Evolutionary conservation across 2,329 filamentous ascomycete species (phyloP).

Genomic region (Alternaria consortialis): DNA sequence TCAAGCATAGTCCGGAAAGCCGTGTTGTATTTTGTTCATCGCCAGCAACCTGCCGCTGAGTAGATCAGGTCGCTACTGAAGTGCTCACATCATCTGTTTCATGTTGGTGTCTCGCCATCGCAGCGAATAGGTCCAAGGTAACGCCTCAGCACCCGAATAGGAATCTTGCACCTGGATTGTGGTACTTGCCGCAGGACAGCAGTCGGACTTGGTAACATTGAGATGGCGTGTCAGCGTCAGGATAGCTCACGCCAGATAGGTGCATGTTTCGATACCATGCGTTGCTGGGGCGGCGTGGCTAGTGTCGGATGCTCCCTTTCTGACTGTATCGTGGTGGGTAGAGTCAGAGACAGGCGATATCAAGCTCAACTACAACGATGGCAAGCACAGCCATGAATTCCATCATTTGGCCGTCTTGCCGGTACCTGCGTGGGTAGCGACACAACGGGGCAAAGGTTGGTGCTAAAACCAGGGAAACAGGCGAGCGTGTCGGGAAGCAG

Average conservation of each 20-base stretch:
- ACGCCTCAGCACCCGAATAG: constrained; percentile 7
- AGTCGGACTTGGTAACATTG: neutral
- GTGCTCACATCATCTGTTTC: constrained; percentile 12
- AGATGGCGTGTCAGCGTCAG: no score
- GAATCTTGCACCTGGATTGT: neutral
- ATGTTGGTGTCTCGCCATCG: constrained; percentile 7
- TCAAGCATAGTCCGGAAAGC: neutral
- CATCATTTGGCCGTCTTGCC: neutral
- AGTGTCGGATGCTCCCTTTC: constrained; percentile 1
- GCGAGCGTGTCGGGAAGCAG: constrained; percentile 25
- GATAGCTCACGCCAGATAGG: no score
- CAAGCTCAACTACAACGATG: neutral
- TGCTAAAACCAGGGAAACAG: constrained; percentile 29
- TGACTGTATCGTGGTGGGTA: neutral
- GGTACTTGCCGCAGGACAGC: neutral
- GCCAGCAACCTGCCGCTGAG: neutral
- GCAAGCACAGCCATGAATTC: neutral
- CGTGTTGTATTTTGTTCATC: neutral
- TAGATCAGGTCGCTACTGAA: neutral
- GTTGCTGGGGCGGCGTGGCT: neutral
- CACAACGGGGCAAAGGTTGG: neutral
- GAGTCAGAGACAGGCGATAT: neutral
- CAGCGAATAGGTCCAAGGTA: neutral
- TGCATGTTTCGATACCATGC: neutral
- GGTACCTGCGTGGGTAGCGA: constrained; percentile 10